A percentile compares a stretch with the other conserved stretches of the same genome.
phyloP scores from a whole-genome alignment of 805 yeast genomes.

The Vanderwaltozyma polyspora region DNA sequence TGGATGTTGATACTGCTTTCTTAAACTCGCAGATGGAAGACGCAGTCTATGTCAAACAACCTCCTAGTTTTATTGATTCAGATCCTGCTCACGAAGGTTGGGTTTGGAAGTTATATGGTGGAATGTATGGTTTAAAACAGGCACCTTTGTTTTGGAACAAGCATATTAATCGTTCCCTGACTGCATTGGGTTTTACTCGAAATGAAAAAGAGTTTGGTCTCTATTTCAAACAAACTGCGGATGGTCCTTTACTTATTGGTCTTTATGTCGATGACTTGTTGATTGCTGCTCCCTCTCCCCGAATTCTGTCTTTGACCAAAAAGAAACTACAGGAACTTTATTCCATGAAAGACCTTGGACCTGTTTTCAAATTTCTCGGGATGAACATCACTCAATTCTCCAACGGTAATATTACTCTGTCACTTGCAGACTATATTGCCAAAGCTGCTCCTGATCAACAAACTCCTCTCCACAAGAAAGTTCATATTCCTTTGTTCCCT shows the following conservation, averaged over 20 bases:
- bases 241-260: too few species aligned
- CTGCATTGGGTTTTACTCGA: too few species aligned
- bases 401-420: not conserved
- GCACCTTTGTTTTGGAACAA: conserved; percentile 20
- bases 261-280: too few species aligned
- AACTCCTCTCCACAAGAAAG: not conserved
- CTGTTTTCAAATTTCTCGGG: conserved; percentile 4
- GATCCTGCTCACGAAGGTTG: conserved; percentile 3
- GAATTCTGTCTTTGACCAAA: too few species aligned
- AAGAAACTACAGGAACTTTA: too few species aligned
- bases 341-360: conserved; percentile 5
- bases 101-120: conserved; percentile 7
- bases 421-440: conserved; percentile 2
- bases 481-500: not conserved
- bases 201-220: too few species aligned
- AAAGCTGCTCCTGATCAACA: not conserved
- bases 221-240: too few species aligned
- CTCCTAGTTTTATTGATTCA: conserved; percentile 1
- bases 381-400: conserved; percentile 1
- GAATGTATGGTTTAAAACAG: conserved; percentile 10
- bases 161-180: conserved; percentile 20
- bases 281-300: too few species aligned
- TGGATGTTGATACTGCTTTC: conserved; percentile 15
- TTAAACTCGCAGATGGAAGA: conserved; percentile 7
- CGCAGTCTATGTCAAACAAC: conserved; percentile 3